Evolutionary conservation across 2,329 filamentous ascomycete genomes (phyloP).

Genomic region (Talaromyces funiculosus): DNA sequence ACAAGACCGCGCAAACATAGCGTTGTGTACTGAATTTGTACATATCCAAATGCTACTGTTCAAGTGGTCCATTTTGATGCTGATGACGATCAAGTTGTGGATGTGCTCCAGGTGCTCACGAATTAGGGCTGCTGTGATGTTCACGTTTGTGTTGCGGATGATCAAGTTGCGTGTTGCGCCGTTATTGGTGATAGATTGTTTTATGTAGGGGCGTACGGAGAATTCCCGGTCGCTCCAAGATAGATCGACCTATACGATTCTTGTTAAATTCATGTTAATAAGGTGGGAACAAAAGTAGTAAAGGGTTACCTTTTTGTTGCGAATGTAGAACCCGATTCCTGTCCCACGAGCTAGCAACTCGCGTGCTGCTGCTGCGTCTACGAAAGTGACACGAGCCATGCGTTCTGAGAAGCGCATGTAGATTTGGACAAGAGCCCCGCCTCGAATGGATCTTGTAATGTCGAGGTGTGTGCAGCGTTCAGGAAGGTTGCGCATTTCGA

Average conservation of each 20-base stretch:
- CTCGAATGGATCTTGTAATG: constrained; percentile 59
- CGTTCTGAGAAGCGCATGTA: constrained; percentile 57
- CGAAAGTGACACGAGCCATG: constrained; percentile 63
- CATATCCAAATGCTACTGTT: constrained; percentile 60
- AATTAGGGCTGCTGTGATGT: constrained; percentile 59
- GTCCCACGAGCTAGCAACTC: constrained; percentile 62
- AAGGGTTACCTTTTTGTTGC: constrained; percentile 57
- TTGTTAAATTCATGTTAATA: constrained; percentile 13
- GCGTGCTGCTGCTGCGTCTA: constrained; percentile 56
- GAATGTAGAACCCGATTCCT: constrained; percentile 62
- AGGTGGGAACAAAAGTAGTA: not conserved
- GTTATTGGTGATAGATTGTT: constrained; percentile 52
- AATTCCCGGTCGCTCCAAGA: constrained; percentile 69
- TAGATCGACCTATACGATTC: constrained; percentile 53
- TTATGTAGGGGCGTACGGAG: constrained; percentile 57
- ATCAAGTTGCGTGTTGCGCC: constrained; percentile 72
- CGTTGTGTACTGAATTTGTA: constrained; percentile 71
- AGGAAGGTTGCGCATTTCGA: constrained; percentile 59
- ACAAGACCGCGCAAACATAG: constrained; percentile 69
- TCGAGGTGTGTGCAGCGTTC: constrained; percentile 60
- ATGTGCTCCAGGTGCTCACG: constrained; percentile 76
- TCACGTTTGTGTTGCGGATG: constrained; percentile 54
- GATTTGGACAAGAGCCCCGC: constrained; percentile 65
- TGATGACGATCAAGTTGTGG: constrained; percentile 67
- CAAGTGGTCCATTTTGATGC: constrained; percentile 49